These are phyloP conservation scores for Leccinum boreale DNA, from an alignment of 768 basidiomycete genomes.

Conservation along the genomic window DNA sequence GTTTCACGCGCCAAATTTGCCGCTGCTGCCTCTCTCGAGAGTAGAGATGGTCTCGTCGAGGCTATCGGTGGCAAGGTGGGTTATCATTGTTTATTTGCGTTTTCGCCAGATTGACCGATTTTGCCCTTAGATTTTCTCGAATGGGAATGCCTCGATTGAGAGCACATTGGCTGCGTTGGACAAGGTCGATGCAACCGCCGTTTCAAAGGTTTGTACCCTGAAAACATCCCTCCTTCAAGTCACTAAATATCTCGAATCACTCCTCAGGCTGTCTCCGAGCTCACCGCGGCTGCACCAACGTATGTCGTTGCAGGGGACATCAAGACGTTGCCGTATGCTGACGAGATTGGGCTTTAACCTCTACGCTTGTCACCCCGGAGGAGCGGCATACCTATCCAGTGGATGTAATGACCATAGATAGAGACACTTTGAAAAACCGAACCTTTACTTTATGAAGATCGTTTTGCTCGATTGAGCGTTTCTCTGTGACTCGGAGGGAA, in stretches of 20 bases:
- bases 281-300: slow-evolving; percentile 78
- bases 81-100: slow-evolving; percentile 10
- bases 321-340: slow-evolving; percentile 72
- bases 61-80: slow-evolving; percentile 64
- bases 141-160: slow-evolving; percentile 53
- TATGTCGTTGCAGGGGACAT: slow-evolving; percentile 85
- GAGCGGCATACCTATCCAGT: slow-evolving; percentile 11
- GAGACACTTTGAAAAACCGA: slow-evolving; percentile 3
- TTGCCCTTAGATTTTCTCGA: slow-evolving; percentile 56
- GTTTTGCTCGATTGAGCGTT: neutral
- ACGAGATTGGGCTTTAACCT: slow-evolving; percentile 74
- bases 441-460: neutral
- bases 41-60: slow-evolving; percentile 60
- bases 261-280: slow-evolving; percentile 50
- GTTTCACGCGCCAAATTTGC: slow-evolving; percentile 86
- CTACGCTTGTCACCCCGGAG: neutral
- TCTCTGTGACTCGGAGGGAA: too few relatives aligned
- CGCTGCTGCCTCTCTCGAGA: slow-evolving; percentile 67
- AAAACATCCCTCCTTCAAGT: neutral
- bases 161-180: slow-evolving; percentile 67
- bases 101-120: slow-evolving; percentile 4
- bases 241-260: neutral
- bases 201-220: slow-evolving; percentile 58
- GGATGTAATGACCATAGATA: slow-evolving; percentile 19
- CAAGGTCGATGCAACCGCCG: slow-evolving; percentile 57